Evolutionary conservation across 345 rosid genomes (phyloP).

Genomic region (Eucalyptus sideroxylon): DNA sequence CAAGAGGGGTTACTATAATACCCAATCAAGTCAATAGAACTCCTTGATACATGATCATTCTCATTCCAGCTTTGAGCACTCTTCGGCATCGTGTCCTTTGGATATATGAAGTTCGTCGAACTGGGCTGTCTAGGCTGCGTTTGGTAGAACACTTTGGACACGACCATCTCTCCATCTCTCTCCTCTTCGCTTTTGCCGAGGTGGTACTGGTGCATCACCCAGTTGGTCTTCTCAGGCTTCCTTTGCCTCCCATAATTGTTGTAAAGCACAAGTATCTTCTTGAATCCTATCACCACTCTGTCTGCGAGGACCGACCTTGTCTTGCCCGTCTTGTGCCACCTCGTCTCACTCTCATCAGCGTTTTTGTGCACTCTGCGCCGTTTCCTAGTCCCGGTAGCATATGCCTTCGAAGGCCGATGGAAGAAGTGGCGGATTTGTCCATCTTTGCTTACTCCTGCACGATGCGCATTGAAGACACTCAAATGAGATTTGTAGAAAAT

Average conservation of each 20-base stretch:
- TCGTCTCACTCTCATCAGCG: slow-evolving; percentile 63
- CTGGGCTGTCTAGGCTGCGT: slow-evolving; percentile 77
- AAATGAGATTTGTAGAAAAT: background rate
- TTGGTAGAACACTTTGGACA: slow-evolving; percentile 82
- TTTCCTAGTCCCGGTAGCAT: slow-evolving; percentile 83
- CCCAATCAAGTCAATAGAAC: accelerated
- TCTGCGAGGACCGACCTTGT: slow-evolving; percentile 45
- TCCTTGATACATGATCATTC: background rate
- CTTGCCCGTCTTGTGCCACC: slow-evolving; percentile 98
- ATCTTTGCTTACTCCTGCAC: slow-evolving; percentile 67
- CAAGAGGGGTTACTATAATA: accelerated
- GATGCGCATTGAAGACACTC: background rate
- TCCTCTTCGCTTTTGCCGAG: slow-evolving; percentile 73
- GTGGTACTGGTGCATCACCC: slow-evolving; percentile 98
- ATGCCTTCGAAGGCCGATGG: slow-evolving; percentile 89
- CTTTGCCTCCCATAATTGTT: slow-evolving; percentile 78
- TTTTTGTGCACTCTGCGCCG: slow-evolving; percentile 66
- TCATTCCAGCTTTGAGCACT: background rate
- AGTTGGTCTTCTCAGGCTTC: slow-evolving; percentile 84
- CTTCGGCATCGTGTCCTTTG: background rate
- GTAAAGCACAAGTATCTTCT: slow-evolving; percentile 84
- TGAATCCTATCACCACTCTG: slow-evolving; percentile 53
- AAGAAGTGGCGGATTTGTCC: slow-evolving; percentile 89
- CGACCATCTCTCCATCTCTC: slow-evolving; percentile 79
- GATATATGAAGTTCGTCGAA: background rate